Conservation (phyloP, 2,329 filamentous ascomycete species). For the Fusarium ambrosium region DNA sequence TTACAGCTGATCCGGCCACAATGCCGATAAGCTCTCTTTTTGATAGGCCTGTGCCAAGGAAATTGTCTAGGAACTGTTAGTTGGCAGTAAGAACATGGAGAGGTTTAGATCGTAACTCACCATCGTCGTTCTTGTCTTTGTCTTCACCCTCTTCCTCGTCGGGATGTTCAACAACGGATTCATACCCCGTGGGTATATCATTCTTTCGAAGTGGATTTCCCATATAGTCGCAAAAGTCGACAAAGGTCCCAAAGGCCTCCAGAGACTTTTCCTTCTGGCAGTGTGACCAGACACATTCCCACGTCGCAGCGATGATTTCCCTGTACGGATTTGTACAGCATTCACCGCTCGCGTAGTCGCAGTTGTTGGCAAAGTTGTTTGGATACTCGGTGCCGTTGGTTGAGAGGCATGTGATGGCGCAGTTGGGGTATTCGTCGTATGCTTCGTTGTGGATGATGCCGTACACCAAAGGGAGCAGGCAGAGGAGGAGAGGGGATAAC, state of each 20-base stretch:
- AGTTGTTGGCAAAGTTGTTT: slow-evolving; percentile 22
- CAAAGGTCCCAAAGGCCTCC: slow-evolving; percentile 7
- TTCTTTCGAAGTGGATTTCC: not conserved
- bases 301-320: slow-evolving; percentile 9
- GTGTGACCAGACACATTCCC: slow-evolving; percentile 7
- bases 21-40: not conserved
- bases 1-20: not conserved
- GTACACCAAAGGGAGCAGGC: no score
- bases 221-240: slow-evolving; percentile 3
- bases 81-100: no score
- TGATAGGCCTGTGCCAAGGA: not conserved
- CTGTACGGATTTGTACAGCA: slow-evolving; percentile 20
- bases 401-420: slow-evolving; percentile 8
- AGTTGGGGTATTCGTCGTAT: slow-evolving; percentile 13
- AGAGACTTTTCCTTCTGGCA: not conserved
- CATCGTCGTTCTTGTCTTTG: not conserved
- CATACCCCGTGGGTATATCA: slow-evolving; percentile 12
- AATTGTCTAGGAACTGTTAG: not conserved
- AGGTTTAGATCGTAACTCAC: not conserved
- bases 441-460: not conserved
- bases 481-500: not conserved
- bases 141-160: not conserved
- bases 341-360: slow-evolving; percentile 11
- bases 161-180: not conserved
- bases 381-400: slow-evolving; percentile 6